Conservation (phyloP, 2,329 filamentous ascomycete genomes). For the Botrytis deweyae region DNA sequence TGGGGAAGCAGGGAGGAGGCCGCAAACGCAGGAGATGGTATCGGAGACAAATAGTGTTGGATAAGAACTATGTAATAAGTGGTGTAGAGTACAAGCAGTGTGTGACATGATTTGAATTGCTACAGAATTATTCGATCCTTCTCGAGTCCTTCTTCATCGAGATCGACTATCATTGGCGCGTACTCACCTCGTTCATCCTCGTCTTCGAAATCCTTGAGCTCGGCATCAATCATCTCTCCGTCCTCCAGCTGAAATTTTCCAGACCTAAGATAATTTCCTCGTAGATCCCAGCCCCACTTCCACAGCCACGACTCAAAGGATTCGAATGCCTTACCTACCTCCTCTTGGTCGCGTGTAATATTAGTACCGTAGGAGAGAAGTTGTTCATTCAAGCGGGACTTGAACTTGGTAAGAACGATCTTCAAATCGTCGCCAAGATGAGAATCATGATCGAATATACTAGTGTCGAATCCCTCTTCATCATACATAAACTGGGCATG, state of each 20-base stretch:
- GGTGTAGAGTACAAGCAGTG: background rate
- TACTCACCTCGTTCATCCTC: conserved; percentile 48
- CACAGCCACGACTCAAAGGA: conserved; percentile 50
- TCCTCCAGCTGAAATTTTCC: conserved; percentile 54
- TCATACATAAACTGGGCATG: conserved; percentile 57
- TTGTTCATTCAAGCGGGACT: conserved; percentile 51
- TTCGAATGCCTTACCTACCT: conserved; percentile 49
- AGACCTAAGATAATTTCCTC: conserved; percentile 49
- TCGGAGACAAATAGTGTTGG: conserved; percentile 4
- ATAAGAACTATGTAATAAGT: background rate
- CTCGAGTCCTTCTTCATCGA: conserved; percentile 39
- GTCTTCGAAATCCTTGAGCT: conserved; percentile 51
- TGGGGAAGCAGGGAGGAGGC: background rate
- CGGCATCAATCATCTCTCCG: conserved; percentile 48
- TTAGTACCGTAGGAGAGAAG: conserved; percentile 42
- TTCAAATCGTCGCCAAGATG: conserved; percentile 42
- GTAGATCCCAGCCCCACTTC: conserved; percentile 56
- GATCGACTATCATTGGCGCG: conserved; percentile 38
- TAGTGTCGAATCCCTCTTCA: conserved; percentile 49
- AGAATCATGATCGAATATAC: conserved; percentile 41
- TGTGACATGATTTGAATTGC: conserved; percentile 17
- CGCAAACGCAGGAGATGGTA: background rate
- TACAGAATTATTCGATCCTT: conserved; percentile 37
- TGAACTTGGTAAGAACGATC: conserved; percentile 54
- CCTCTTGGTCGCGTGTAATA: conserved; percentile 44